Conservation (phyloP, 345 rosid genomes). For the Citrus sinensis region DNA sequence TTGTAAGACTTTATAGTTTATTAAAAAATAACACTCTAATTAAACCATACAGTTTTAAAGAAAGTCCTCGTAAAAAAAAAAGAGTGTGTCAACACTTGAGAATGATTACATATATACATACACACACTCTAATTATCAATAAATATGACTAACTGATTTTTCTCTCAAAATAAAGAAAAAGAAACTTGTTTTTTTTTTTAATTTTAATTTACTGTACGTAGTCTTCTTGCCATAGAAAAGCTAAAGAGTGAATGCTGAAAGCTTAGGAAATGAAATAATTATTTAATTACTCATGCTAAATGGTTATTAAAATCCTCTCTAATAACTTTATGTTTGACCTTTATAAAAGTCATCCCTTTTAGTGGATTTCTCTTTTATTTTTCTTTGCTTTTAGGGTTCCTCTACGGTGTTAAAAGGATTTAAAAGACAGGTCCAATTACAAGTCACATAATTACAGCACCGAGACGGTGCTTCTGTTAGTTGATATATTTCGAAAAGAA, state of each 20-base stretch:
- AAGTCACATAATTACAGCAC: slow-evolving; percentile 1
- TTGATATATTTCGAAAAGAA: too few species aligned
- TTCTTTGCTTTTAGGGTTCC: not conserved
- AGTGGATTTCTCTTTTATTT: not conserved
- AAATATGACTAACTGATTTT: not conserved
- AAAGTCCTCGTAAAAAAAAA: accelerated
- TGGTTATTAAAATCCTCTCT: not conserved
- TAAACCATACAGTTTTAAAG: accelerated
- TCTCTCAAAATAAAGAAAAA: too few species aligned
- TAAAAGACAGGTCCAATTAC: not conserved
- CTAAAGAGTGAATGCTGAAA: not conserved
- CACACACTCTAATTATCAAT: too few species aligned
- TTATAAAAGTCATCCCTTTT: slow-evolving; percentile 11
- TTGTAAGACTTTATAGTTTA: accelerated
- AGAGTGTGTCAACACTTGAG: accelerated
- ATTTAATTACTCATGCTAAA: not conserved
- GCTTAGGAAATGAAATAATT: not conserved
- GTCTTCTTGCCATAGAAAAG: not conserved
- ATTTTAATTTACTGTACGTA: not conserved
- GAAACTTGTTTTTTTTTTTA: too few species aligned
- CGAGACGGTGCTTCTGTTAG: not conserved
- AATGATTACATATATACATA: too few species aligned
- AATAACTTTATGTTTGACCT: slow-evolving; percentile 24
- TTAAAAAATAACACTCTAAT: too few species aligned
- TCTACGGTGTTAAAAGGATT: not conserved